phyloP scores from a whole-genome alignment of 768 basidiomycete genomes.

The Aureoboletus auriporus region DNA sequence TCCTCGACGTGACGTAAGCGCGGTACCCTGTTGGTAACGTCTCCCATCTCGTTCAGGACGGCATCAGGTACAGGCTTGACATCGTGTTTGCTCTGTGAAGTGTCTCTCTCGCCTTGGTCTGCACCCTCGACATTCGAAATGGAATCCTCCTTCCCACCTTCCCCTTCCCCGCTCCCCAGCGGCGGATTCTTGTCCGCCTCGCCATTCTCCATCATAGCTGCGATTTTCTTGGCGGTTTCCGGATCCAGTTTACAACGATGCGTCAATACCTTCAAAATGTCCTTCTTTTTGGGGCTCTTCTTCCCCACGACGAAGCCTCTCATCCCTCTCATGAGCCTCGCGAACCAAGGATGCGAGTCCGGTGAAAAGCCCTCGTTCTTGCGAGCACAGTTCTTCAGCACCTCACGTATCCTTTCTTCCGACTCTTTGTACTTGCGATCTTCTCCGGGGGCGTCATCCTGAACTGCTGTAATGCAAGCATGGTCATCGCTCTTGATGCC shows the following conservation, averaged over 20 bases:
- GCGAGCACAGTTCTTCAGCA: slow-evolving; percentile 16
- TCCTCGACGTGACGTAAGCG: too few species aligned
- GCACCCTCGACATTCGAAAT: too few species aligned
- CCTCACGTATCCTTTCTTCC: slow-evolving; percentile 13
- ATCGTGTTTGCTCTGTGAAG: too few species aligned
- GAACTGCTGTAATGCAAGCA: slow-evolving; percentile 29
- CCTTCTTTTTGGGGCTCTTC: slow-evolving; percentile 13
- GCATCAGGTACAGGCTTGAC: too few species aligned
- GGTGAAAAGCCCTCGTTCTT: slow-evolving; percentile 7
- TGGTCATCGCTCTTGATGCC: slow-evolving; percentile 28
- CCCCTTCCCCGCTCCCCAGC: not conserved
- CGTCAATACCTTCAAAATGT: slow-evolving; percentile 16
- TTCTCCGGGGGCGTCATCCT: slow-evolving; percentile 18
- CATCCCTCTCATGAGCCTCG: slow-evolving; percentile 9
- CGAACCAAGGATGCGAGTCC: slow-evolving; percentile 19
- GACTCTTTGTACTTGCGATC: slow-evolving; percentile 23
- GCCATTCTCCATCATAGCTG: slow-evolving; percentile 16
- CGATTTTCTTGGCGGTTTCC: slow-evolving; percentile 23
- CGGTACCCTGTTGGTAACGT: too few species aligned
- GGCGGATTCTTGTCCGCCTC: slow-evolving; percentile 2
- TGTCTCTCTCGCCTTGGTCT: too few species aligned
- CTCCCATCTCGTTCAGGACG: too few species aligned
- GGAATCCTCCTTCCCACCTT: not conserved
- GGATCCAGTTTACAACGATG: slow-evolving; percentile 25
- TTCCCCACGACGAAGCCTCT: slow-evolving; percentile 13